Base-by-base conservation (phyloP, 2,329 filamentous ascomycete genomes). In the Beauveria caledonica region DNA sequence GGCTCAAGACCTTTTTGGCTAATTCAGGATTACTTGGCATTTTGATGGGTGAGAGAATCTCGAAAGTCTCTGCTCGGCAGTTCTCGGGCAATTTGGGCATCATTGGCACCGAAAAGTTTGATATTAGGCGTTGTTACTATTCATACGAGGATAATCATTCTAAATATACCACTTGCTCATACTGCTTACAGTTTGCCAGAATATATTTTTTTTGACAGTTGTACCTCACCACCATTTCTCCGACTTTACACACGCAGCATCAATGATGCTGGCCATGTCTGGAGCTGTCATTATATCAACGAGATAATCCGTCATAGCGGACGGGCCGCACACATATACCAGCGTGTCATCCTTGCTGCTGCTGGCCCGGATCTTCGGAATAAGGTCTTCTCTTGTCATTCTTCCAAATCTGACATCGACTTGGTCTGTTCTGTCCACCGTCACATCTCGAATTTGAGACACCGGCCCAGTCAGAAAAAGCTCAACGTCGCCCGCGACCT, bases 1-100 rank as follows among this genome's bases (percentile, higher is more conserved):
- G 68, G 89, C 89, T 0, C 86, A 90, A 66, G 89, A 92, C 73
- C 76, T 89, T 64, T 92, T 91, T 69, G 72, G 60, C 46, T 56
- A 39, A 50, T 25, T 33, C 10, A 21, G 11, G 25, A 15, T 13
- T 15, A 23, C 11, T 5, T 23, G 5, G 3, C 17, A 17, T 27
- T 44, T 8, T 4, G n/a, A 36, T 13, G 27, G 4, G 23, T n/a
- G 27, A 3, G 7, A 19, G 15, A 19, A 44, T 9, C 33, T 44
- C 5, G 3, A 3, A n/a, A 3, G 33, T 36, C 15, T 27, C 27
- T 40, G 19, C 29, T 42, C 17, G 42, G n/a, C 39, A 50, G 54
- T n/a, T 42, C 36, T 19, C 11, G 46, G 33, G 56, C 51, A 17
- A 7, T 25, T 45, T 50, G 48, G 33, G 56, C 45, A 44, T 48